Percentiles rank a stretch among this genome's conserved stretches.
Evolutionary conservation across 768 basidiomycete genomes (phyloP).

Genomic region (Boletus bicolor): DNA sequence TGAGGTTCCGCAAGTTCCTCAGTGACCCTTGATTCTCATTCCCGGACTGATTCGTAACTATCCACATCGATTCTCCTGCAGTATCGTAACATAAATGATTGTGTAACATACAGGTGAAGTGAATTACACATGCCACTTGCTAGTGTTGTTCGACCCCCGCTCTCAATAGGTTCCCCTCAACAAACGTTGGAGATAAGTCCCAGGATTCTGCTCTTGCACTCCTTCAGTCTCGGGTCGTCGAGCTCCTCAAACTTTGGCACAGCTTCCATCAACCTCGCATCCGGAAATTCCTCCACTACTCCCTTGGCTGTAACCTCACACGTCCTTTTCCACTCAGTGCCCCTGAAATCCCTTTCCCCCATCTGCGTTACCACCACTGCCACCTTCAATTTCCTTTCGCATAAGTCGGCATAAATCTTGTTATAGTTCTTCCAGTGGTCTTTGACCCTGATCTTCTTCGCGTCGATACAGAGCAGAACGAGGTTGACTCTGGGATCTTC

Average conservation of each 20-base stretch:
- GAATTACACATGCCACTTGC: neutral
- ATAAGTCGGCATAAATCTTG: conserved; percentile 18
- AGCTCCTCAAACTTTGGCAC: conserved; percentile 14
- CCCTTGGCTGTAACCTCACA: conserved; percentile 9
- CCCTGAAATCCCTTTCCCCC: conserved; percentile 4
- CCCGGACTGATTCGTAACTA: neutral
- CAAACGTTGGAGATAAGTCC: conserved; percentile 17
- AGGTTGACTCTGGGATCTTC: conserved; percentile 13
- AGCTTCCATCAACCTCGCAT: conserved; percentile 14
- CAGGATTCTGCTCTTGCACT: conserved; percentile 22
- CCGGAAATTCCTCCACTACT: conserved; percentile 13
- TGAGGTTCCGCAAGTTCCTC: neutral
- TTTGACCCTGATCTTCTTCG: conserved; percentile 14
- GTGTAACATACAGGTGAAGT: neutral
- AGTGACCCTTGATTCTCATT: neutral
- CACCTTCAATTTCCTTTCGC: conserved; percentile 5
- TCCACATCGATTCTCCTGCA: neutral
- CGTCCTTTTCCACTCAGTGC: conserved; percentile 16
- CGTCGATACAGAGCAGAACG: conserved; percentile 23
- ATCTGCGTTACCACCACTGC: conserved; percentile 20
- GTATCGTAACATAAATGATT: neutral
- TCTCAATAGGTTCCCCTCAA: neutral
- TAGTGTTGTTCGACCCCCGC: neutral
- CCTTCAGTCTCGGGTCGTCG: conserved; percentile 12
- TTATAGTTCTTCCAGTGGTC: conserved; percentile 21